Evolutionary conservation across 768 basidiomycete genomes (phyloP), one percentile per base, ranked within the genome.

Genomic region (Aureoboletus auriporus): DNA sequence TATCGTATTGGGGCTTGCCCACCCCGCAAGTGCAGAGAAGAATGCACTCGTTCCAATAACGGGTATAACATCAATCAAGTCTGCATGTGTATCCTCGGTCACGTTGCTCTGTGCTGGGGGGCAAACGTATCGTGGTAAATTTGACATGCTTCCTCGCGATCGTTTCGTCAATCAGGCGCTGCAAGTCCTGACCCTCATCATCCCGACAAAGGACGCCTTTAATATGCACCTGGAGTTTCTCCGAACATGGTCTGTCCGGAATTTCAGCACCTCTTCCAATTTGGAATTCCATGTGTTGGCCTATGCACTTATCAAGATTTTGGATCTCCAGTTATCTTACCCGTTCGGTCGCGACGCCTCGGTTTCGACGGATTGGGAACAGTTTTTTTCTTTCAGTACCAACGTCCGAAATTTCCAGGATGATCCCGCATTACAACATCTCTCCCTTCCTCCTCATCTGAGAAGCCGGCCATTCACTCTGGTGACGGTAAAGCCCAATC

Each of bases 231-330:
- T 67, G 30, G 59, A 61, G 1, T 86, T 86, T 59, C 66, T 89
- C 29, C 66, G 73, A 33, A 63, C 67, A 33, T 89, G 87, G 88
- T 77, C 79, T 2, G 53, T 59, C 3, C 65, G 52, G 31, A 65
- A 67, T 16, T 75, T 78, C 42, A 70, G 74, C 5, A 68, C 66
- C 10, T 69, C 71, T 5, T 68, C 74, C 3, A 71, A 68, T n/a
- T 58, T 75, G 30, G 78, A 87, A 54, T 84, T 86, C 42, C 71
- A 74, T 5, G 80, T 76, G 27, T 77, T 89, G 40, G 65, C 71
- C 5, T 65, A 65, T 1, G 79, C 84, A 1, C 68, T 91, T 5
- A 75, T 70, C 53, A 63, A 63, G 23, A 54, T 75, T 11, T 75
- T 89, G 38, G 70, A 71, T 6, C 60, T 74, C 9, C 55, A 51